A percentile compares a stretch with the other conserved stretches of the same genome.
Conservation (phyloP, 2,329 filamentous ascomycete genomes). For the Diaporthe vaccinii region DNA sequence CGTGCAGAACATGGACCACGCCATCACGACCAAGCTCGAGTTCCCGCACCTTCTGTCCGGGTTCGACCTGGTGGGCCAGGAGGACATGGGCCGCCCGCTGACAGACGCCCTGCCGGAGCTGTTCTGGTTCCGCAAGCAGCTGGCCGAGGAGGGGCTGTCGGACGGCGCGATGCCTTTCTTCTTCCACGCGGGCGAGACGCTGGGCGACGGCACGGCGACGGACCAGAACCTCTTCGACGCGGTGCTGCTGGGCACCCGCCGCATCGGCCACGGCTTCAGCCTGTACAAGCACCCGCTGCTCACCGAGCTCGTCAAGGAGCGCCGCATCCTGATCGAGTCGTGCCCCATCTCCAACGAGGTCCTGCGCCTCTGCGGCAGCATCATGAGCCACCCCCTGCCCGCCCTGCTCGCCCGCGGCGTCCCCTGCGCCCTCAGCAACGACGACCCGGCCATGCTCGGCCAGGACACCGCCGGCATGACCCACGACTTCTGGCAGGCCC, state of each 20-base stretch:
- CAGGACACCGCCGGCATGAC: slow-evolving; percentile 86
- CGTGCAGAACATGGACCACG: slow-evolving; percentile 86
- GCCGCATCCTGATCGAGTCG: slow-evolving; percentile 87
- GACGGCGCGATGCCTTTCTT: slow-evolving; percentile 84
- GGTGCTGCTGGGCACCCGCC: slow-evolving; percentile 84
- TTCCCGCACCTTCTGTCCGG: slow-evolving; percentile 87
- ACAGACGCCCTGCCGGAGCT: slow-evolving; percentile 84
- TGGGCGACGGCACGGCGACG: slow-evolving; percentile 79
- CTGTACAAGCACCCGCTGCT: slow-evolving; percentile 93
- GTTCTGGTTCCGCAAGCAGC: slow-evolving; percentile 94
- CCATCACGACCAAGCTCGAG: slow-evolving; percentile 83
- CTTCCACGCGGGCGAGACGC: slow-evolving; percentile 92
- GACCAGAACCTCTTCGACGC: slow-evolving; percentile 92
- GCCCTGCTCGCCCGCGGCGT: slow-evolving; percentile 89
- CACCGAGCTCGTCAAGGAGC: slow-evolving; percentile 89
- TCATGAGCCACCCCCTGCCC: slow-evolving; percentile 84
- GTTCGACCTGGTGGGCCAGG: slow-evolving; percentile 91
- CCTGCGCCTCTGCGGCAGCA: slow-evolving; percentile 80
- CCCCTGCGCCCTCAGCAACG: slow-evolving; percentile 86
- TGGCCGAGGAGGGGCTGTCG: slow-evolving; percentile 76
- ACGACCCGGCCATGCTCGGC: slow-evolving; percentile 90
- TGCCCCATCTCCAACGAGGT: slow-evolving; percentile 95
- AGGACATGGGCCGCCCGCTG: slow-evolving; percentile 83
- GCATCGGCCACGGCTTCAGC: slow-evolving; percentile 91
- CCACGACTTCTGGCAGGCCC: slow-evolving; percentile 93